phyloP scores from a whole-genome alignment of 371 early-diverging fungal species.

The Syncephalastrum monosporum region DNA sequence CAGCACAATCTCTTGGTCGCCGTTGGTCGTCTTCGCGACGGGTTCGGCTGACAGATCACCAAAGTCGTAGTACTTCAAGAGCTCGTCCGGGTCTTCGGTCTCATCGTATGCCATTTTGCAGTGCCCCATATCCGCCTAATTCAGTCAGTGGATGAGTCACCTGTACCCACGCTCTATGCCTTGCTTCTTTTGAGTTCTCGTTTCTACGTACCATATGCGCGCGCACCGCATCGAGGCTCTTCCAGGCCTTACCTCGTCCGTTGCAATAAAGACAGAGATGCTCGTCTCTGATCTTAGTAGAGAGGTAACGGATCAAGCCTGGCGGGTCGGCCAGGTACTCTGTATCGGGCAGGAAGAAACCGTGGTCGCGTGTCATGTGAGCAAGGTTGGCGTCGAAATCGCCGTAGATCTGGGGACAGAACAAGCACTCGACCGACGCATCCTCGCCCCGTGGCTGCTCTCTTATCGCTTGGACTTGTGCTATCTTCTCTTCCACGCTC shows the following conservation, averaged over 20 bases:
- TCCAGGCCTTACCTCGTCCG: slow-evolving; percentile 83
- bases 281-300: slow-evolving; percentile 88
- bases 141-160: neutral
- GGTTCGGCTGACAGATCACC: slow-evolving; percentile 36
- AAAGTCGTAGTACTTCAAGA: slow-evolving; percentile 90
- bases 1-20: slow-evolving; percentile 68
- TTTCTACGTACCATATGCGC: slow-evolving; percentile 80
- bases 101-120: slow-evolving; percentile 93
- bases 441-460: neutral
- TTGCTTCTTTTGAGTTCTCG: neutral
- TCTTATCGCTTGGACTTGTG: too few species aligned
- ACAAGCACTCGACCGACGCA: slow-evolving; percentile 42
- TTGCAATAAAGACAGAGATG: slow-evolving; percentile 95
- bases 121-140: slow-evolving; percentile 85
- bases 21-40: slow-evolving; percentile 23
- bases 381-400: slow-evolving; percentile 77
- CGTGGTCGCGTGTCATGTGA: slow-evolving; percentile 92
- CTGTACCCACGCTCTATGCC: neutral
- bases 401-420: slow-evolving; percentile 63
- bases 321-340: slow-evolving; percentile 86
- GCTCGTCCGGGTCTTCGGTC: slow-evolving; percentile 84
- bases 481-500: too few species aligned
- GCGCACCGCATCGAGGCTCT: slow-evolving; percentile 85
- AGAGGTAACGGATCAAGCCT: slow-evolving; percentile 87
- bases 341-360: slow-evolving; percentile 95